Evolutionary conservation across 2,329 filamentous ascomycete species (phyloP), one percentile per base, ranked within the genome.

Genomic region (Colletotrichum zoysiae): DNA sequence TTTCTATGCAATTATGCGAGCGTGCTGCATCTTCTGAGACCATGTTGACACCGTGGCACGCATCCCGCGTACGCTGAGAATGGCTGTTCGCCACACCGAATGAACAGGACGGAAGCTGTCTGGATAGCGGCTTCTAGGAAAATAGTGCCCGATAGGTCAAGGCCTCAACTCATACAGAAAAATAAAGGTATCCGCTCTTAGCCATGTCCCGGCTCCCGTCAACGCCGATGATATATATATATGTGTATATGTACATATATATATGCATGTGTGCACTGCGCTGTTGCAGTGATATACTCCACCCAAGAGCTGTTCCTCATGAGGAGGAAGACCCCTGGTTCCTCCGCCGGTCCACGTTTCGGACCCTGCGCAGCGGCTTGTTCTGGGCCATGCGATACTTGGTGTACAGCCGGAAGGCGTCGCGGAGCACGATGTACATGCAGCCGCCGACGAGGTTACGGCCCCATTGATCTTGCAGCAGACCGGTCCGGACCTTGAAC

Each of bases 401-500:
- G 74, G 87, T 85, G 77, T 91, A 92, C 33, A 93, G 80, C 69
- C 84, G 83, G 62, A 91, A 82, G 3, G 84, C 85, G 76, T 93
- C 90, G 80, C 95, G 96, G 64, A 97, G 81, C 12, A 97, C 91
- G 20, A 98, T 91, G 77, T 95, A 97, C 26, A 97, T 82, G 78
- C 94, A 96, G 0, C 96, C 96, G 1, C 96, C 96, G 1, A 96
- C 87, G 3, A 99, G 85, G 77, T 93, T 98, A 67, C 96, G 87
- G 1, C 95, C 96, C 94, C 96, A 98, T 70, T 91, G 90, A 76
- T 93, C 89, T 78, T 96, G 93, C 42, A 99, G 81, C 35, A 98
- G 84, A 0, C 93, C 91, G 0, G 89, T 88, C 3, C 87, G 84
- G 46, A 71, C 50, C 12, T 46, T 60, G 42, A 73, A 67, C 7